Percentiles rank a stretch among this genome's conserved stretches.
Evolutionary conservation across 768 basidiomycete species (phyloP).

Genomic region (Lactifluus pinguis): DNA sequence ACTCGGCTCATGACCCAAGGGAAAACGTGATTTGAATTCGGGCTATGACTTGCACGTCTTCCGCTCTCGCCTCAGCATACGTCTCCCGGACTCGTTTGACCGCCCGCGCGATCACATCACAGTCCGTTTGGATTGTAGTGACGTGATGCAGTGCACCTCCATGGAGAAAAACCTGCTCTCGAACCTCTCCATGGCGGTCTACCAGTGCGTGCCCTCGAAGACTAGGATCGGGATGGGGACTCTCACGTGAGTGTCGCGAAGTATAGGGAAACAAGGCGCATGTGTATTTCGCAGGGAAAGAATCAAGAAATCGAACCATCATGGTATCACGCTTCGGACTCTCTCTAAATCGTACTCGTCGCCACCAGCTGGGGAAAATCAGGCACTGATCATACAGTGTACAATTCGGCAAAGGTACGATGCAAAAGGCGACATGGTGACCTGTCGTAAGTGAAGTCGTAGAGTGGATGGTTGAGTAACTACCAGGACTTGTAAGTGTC

Average conservation of each 20-base stretch:
- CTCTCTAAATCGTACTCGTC: no score
- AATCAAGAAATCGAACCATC: no score
- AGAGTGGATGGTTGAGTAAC: no score
- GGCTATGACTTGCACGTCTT: neutral
- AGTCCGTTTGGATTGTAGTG: conserved; percentile 9
- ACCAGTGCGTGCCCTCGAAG: conserved; percentile 17
- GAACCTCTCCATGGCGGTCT: conserved; percentile 21
- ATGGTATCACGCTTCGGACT: no score
- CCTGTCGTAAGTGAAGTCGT: no score
- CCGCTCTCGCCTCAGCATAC: conserved; percentile 3
- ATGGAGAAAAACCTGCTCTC: conserved; percentile 4
- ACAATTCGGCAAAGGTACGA: no score
- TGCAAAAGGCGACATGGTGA: no score
- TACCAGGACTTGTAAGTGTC: no score
- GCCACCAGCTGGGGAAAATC: no score
- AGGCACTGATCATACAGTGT: no score
- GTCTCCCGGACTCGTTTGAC: conserved; percentile 5
- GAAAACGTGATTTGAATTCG: neutral
- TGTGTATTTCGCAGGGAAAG: neutral
- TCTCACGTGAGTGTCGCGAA: neutral
- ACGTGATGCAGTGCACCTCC: neutral
- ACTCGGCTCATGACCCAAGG: neutral
- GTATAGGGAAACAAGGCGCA: neutral
- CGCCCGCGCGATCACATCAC: conserved; percentile 6
- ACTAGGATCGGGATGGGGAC: neutral